phyloP scores from a whole-genome alignment of 768 basidiomycete genomes.

The Hericium coralloides region DNA sequence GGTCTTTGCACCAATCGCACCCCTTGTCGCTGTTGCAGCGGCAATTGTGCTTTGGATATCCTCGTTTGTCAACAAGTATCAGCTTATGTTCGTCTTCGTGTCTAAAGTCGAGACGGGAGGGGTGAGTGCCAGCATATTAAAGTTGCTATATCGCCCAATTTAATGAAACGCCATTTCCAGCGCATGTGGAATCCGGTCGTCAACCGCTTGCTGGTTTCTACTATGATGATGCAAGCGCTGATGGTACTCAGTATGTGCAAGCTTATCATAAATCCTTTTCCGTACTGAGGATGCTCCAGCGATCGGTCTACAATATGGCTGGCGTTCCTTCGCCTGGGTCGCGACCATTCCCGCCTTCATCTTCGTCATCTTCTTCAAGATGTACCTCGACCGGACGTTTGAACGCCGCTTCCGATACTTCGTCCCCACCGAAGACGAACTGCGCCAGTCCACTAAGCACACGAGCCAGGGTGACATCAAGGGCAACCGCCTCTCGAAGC shows the following conservation, averaged over 20 bases:
- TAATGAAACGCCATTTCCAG: slow-evolving; percentile 27
- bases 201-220: slow-evolving; percentile 75
- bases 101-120: slow-evolving; percentile 91
- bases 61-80: slow-evolving; percentile 90
- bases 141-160: not conserved
- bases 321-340: slow-evolving; percentile 68
- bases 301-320: slow-evolving; percentile 73
- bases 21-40: slow-evolving; percentile 77
- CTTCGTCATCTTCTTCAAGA: slow-evolving; percentile 73
- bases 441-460: slow-evolving; percentile 64
- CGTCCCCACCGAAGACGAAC: slow-evolving; percentile 73
- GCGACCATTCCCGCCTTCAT: slow-evolving; percentile 83
- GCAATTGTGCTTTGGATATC: slow-evolving; percentile 83
- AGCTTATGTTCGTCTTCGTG: slow-evolving; percentile 90
- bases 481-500: slow-evolving; percentile 71
- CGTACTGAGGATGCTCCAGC: slow-evolving; percentile 34
- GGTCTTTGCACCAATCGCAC: slow-evolving; percentile 91
- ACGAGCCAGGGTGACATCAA: slow-evolving; percentile 68
- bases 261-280: not conserved
- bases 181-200: slow-evolving; percentile 91
- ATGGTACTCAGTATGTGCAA: slow-evolving; percentile 73
- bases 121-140: slow-evolving; percentile 34
- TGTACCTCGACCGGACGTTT: slow-evolving; percentile 67
- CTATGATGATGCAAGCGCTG: slow-evolving; percentile 80
- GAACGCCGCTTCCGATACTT: slow-evolving; percentile 69